Conservation (phyloP, 139 green algal species). For the Haematococcus lacustris region DNA sequence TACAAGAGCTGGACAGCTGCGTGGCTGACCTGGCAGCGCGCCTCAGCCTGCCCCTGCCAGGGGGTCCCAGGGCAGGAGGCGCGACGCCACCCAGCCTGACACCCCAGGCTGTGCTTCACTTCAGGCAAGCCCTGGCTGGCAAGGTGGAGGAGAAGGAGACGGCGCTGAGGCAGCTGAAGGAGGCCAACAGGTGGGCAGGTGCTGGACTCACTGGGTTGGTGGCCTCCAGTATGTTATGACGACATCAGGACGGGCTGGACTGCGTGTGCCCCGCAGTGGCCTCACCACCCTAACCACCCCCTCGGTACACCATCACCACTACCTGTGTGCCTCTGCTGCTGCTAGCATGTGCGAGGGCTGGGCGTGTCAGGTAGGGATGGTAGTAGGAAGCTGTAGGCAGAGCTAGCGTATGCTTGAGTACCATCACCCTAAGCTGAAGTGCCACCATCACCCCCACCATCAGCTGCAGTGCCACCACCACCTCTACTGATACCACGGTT, state of each 20-base stretch:
- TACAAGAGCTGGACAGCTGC: conserved; percentile 45
- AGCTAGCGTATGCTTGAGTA: too few relatives aligned
- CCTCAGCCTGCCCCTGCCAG: conserved; percentile 13
- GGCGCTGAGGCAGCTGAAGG: conserved; percentile 20
- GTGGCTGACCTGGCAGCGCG: conserved; percentile 22
- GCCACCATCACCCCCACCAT: too few relatives aligned
- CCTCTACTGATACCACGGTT: not conserved
- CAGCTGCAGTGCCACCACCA: not conserved
- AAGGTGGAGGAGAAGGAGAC: conserved; percentile 9
- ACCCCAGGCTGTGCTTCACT: conserved; percentile 4
- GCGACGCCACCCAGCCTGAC: not conserved
- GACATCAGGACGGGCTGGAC: too few relatives aligned
- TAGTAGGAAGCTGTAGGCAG: too few relatives aligned
- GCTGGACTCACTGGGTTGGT: too few relatives aligned
- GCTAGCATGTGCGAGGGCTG: too few relatives aligned
- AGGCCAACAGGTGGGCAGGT: conserved; percentile 25
- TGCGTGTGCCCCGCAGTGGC: not conserved
- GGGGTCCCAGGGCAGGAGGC: not conserved
- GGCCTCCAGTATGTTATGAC: not conserved
- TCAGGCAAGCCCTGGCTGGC: conserved; percentile 10
- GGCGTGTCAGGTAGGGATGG: too few relatives aligned
- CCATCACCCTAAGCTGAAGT: too few relatives aligned
- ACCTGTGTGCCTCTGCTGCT: too few relatives aligned
- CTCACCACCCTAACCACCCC: not conserved
- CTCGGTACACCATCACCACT: not conserved